Conservation (phyloP, 169 alveolate species). For the Miamiensis avidus region DNA sequence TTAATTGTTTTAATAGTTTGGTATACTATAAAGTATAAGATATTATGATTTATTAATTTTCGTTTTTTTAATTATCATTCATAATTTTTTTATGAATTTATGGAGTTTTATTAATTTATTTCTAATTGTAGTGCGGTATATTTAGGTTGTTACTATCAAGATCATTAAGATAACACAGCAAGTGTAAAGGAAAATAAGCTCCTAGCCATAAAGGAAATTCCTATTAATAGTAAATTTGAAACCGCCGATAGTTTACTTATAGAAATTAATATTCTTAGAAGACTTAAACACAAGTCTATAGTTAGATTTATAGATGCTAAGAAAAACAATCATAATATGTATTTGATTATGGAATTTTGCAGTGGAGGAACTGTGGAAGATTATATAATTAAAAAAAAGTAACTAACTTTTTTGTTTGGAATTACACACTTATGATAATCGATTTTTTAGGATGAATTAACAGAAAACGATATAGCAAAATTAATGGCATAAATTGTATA, state of each 20-base stretch:
- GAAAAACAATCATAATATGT: constrained; percentile 21
- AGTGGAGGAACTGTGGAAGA: constrained; percentile 37
- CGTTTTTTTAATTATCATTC: too few relatives aligned
- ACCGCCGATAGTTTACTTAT: constrained; percentile 23
- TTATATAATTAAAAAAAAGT: background rate
- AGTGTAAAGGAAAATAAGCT: background rate
- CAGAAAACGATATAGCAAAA: background rate
- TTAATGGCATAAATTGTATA: background rate
- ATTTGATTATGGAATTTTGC: constrained; percentile 37
- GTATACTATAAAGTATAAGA: too few relatives aligned
- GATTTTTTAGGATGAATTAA: background rate
- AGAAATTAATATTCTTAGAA: constrained; percentile 34
- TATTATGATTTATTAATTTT: too few relatives aligned
- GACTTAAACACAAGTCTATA: constrained; percentile 16
- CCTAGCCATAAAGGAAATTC: constrained; percentile 36
- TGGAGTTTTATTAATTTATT: too few relatives aligned
- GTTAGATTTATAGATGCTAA: constrained; percentile 37
- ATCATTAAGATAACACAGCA: background rate
- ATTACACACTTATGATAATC: background rate
- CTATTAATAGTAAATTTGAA: constrained; percentile 31
- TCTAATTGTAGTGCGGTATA: background rate
- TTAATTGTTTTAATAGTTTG: too few relatives aligned
- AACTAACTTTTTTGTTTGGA: background rate
- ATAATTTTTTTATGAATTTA: too few relatives aligned
- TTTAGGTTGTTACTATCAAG: background rate